phyloP scores from a whole-genome alignment of 257 asterid genomes.

The Osmanthus fragrans region DNA sequence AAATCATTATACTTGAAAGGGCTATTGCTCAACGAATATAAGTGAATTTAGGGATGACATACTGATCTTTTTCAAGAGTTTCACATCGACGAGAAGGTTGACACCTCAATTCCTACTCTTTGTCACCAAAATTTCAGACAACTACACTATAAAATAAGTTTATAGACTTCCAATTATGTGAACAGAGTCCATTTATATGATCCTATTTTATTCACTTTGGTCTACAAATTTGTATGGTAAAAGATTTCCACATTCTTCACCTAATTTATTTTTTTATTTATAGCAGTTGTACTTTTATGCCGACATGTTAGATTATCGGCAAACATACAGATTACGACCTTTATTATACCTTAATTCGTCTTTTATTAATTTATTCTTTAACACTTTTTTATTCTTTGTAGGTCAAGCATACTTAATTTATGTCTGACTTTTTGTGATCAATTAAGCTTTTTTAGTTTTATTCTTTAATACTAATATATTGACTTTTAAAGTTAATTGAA shows the following conservation, averaged over 20 bases:
- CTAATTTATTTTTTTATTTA: background rate
- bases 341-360: background rate
- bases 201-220: background rate
- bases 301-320: background rate
- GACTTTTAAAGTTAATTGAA: no score
- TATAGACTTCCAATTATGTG: background rate
- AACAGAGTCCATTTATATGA: background rate
- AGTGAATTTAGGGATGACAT: no score
- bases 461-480: background rate
- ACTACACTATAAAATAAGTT: background rate
- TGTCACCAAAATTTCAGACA: background rate
- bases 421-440: background rate
- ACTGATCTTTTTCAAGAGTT: no score
- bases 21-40: no score
- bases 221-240: constrained; percentile 6
- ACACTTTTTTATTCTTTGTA: background rate
- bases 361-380: background rate
- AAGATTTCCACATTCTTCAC: background rate
- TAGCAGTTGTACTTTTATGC: background rate
- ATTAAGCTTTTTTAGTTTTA: background rate
- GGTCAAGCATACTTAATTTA: background rate
- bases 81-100: no score
- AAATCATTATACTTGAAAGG: no score
- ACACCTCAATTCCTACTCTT: no score
- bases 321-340: background rate